Evolutionary conservation across 495 filamentous ascomycete genomes (phyloP), one percentile per base, ranked within the genome.

Genomic region (Lindgomyces ingoldianus): DNA sequence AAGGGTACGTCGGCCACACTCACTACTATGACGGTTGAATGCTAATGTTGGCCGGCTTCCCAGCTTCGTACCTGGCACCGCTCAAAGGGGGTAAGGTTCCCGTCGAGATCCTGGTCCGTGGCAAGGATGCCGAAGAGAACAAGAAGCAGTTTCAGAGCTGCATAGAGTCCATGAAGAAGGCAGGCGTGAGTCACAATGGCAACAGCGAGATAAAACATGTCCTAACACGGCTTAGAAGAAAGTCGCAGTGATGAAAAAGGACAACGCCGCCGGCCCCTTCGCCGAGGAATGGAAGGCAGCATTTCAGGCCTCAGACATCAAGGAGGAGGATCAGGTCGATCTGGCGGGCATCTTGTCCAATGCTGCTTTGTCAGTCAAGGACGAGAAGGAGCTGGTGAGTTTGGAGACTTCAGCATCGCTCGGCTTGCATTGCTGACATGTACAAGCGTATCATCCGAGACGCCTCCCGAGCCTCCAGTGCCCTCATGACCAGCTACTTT

Each of bases 201-300:
- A 3, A 36, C 57, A 16, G 27, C 24, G 22, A 8, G 18, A 18
- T 19, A 2, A 39, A 72, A 57, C 29, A 47, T 4, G 33, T 18
- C 46, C 67, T 55, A 30, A 55, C 33, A 16, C 12, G 39, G 44
- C 29, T 19, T 22, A 94, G 88, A 92, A 91, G 74, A 96, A 95
- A 77, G 84, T 98, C 36, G 94, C 95, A 36, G 79, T 92, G 14
- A 75, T 97, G 29, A 79, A 87, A 36, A 97, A 96, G 73, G 93
- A 97, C 66, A 83, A 78, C 29, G 87, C 93, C 1, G 84, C 83
- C 25, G 95, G 95, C 1, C 91, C 92, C 4, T 97, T 99, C 73
- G 86, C 91, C 70, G 93, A 96, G 65, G 94, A 97, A 70, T 99
- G 94, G 94, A 94, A 90, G 78, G 89, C 89, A 68, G 76, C 85